Base-by-base conservation (phyloP, 1,139 yeast species). In the Scheffersomyces insectosa region DNA sequence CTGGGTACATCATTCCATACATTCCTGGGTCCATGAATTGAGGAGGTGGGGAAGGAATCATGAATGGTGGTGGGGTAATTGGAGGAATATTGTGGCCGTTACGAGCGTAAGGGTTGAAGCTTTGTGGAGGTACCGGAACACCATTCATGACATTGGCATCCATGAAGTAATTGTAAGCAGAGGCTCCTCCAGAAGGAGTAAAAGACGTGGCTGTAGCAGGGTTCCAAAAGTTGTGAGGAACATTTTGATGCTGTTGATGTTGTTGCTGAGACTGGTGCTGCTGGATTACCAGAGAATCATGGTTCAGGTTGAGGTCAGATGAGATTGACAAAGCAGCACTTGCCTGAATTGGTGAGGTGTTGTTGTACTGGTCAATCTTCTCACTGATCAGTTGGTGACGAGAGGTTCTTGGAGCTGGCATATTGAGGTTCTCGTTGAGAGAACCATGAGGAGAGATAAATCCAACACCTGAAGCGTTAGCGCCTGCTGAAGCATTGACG, bases 311-410 rank as follows among this genome's bases (percentile, higher is more conserved):
- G 42, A 61, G 53, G 40, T 69, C 75, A 1, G 71, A 57, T 31
- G 58, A 52, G 9, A 65, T 56, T 5, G 74, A 64, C 44, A 74
- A 60, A 1, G 71, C 60, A n/a, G 78, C 75, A 34, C 63, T 55
- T 0, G 72, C 63, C 59, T 79, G 79, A 51, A 72, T 72, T 23
- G 83, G 83, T n/a, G 78, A 72, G 38, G 64, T 70, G 49, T 61
- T 73, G 48, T 78, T 76, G 55, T 81, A 82, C 46, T 69, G 77
- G 56, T 83, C 88, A 46, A 83, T 79, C 55, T 82, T 82, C 47
- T 83, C 88, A 50, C 84, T 78, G 38, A 83, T 79, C 2, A 85
- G 79, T 55, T 78, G 86, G 54, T 79, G 83, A 37, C 80, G 63
- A 3, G 79, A 69, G 23, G 65, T 61, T 42, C 77, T 57, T 7